A percentile compares a stretch with the other conserved stretches of the same genome.
phyloP scores from a whole-genome alignment of 345 rosid genomes.

The Pistacia atlantica region DNA sequence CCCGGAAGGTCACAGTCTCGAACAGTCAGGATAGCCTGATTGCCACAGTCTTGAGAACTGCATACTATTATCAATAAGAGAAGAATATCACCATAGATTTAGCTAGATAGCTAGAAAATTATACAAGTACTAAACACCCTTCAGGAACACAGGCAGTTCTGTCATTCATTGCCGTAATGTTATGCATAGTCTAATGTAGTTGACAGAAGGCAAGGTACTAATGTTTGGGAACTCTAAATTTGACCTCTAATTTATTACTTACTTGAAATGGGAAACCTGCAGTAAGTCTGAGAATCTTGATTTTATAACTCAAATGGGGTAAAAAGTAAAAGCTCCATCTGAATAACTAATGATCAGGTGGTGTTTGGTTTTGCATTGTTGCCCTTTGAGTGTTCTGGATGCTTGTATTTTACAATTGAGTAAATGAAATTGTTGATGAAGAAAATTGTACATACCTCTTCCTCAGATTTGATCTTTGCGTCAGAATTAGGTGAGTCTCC shows the following conservation, averaged over 20 bases:
- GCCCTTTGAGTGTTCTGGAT: too few species aligned
- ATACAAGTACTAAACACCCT: background rate
- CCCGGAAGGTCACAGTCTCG: background rate
- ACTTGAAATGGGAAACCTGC: background rate
- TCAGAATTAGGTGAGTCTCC: slow-evolving; percentile 51
- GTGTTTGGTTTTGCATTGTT: background rate
- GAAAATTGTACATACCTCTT: slow-evolving; percentile 42
- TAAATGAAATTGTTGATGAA: too few species aligned
- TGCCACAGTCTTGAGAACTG: background rate
- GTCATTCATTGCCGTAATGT: background rate
- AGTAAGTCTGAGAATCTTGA: background rate
- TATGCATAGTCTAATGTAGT: background rate
- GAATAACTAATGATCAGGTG: background rate
- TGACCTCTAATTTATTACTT: background rate
- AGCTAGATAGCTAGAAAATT: background rate
- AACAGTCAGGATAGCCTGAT: background rate
- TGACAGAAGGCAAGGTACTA: background rate
- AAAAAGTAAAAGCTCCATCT: too few species aligned
- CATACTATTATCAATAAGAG: background rate
- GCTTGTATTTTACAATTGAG: too few species aligned
- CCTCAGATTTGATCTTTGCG: slow-evolving; percentile 39
- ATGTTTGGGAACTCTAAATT: background rate
- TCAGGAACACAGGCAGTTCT: background rate
- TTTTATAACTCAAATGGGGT: too few species aligned
- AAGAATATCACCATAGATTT: background rate